Percentiles rank a stretch among this genome's conserved stretches.
phyloP scores from a whole-genome alignment of 805 yeast species.

The Suhomyces sp. region DNA sequence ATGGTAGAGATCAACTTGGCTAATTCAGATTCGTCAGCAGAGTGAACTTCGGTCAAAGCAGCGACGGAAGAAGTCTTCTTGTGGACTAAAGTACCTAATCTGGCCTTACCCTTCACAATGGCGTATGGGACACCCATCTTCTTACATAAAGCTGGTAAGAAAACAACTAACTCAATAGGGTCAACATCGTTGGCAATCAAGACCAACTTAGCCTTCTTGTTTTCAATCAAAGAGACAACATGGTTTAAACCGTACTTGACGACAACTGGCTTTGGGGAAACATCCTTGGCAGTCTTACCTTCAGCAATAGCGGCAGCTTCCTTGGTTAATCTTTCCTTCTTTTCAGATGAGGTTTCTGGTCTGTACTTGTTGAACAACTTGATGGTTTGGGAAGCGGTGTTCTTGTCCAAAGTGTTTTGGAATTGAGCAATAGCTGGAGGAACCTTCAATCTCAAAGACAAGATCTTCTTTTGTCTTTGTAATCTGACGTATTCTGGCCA shows the following conservation, averaged over 20 bases:
- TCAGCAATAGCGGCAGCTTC: constrained; percentile 99
- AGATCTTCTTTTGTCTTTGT: constrained; percentile 98
- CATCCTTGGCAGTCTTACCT: constrained; percentile 96
- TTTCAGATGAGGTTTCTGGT: constrained; percentile 96
- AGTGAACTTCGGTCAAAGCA: constrained; percentile 91
- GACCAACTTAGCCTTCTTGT: constrained; percentile 97
- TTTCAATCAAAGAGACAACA: constrained; percentile 94
- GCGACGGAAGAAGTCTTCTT: constrained; percentile 97
- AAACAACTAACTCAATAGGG: constrained; percentile 96
- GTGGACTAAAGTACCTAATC: constrained; percentile 97
- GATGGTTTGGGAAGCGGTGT: constrained; percentile 96
- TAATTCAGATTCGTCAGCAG: constrained; percentile 93
- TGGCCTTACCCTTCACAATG: constrained; percentile 96
- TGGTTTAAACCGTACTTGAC: constrained; percentile 99
- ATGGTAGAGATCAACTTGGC: constrained; percentile 91
- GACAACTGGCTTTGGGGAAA: constrained; percentile 93
- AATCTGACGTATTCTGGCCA: constrained; percentile 99
- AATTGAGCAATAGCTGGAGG: constrained; percentile 98
- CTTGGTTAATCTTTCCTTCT: constrained; percentile 98
- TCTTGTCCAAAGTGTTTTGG: constrained; percentile 94
- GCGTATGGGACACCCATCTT: constrained; percentile 99
- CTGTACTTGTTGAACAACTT: constrained; percentile 98
- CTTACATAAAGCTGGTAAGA: constrained; percentile 98
- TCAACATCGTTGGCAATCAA: constrained; percentile 98
- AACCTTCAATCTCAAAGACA: constrained; percentile 94